A percentile compares a stretch with the other conserved stretches of the same genome.
phyloP scores from a whole-genome alignment of 2,329 filamentous ascomycete genomes.

The Colletotrichum phormii region DNA sequence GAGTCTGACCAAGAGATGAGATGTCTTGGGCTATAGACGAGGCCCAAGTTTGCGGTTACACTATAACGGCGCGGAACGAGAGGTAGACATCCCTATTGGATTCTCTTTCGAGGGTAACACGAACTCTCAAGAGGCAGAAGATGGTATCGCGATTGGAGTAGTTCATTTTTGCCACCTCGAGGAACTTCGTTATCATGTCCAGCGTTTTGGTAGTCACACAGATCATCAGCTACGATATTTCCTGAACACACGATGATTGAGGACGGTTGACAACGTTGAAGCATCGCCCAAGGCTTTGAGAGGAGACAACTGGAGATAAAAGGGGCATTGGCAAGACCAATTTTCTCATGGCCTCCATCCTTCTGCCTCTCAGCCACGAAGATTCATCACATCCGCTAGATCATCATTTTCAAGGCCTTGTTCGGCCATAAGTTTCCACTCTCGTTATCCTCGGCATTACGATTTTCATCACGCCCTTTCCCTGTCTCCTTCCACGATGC shows the following conservation, averaged over 20 bases:
- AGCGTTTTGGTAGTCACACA: background rate
- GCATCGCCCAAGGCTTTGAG: background rate
- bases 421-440: background rate
- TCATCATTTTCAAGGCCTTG: background rate
- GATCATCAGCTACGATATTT: background rate
- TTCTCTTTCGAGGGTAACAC: background rate
- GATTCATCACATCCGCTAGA: background rate
- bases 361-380: no score
- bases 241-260: background rate
- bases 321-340: background rate
- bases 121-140: background rate
- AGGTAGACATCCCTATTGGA: background rate
- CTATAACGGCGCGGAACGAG: background rate
- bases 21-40: slow-evolving; percentile 3
- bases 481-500: background rate
- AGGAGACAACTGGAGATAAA: background rate
- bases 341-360: background rate
- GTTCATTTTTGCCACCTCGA: background rate
- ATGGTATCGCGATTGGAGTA: background rate
- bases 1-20: background rate
- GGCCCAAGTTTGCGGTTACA: background rate
- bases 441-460: background rate
- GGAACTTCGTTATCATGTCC: background rate
- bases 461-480: background rate
- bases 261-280: background rate